Evolutionary conservation across 2,329 filamentous ascomycete species (phyloP).

Genomic region (Fusarium papillatum): DNA sequence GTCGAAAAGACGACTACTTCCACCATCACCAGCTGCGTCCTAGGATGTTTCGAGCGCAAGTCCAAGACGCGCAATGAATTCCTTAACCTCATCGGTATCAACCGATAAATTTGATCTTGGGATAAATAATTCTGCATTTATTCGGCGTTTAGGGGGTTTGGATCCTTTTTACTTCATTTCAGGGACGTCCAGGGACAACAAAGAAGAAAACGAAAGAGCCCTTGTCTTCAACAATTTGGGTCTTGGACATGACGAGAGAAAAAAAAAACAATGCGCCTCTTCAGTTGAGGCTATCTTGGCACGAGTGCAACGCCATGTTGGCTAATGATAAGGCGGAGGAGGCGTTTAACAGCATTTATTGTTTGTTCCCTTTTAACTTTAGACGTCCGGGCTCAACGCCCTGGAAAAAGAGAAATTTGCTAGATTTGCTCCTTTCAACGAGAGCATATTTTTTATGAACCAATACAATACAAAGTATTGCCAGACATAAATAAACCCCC

Average conservation of each 20-base stretch:
- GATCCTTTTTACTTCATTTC: conserved; percentile 18
- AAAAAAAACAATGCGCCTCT: conserved; percentile 16
- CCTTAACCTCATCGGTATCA: conserved; percentile 80
- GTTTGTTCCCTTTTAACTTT: conserved; percentile 32
- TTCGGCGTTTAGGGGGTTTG: conserved; percentile 25
- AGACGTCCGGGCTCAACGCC: conserved; percentile 49
- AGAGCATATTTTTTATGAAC: background rate
- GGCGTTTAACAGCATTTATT: conserved; percentile 32
- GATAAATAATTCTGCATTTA: conserved; percentile 26
- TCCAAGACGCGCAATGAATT: conserved; percentile 98
- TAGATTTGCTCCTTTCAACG: conserved; percentile 9
- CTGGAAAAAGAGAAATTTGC: conserved; percentile 33
- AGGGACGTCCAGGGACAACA: conserved; percentile 28
- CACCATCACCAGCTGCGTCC: conserved; percentile 96
- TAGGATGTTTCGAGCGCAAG: conserved; percentile 94
- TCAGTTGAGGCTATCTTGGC: conserved; percentile 9
- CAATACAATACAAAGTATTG: background rate
- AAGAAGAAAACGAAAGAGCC: conserved; percentile 28
- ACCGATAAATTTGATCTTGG: conserved; percentile 47
- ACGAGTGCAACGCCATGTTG: background rate
- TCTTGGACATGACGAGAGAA: conserved; percentile 22
- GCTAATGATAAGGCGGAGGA: conserved; percentile 14
- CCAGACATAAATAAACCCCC: background rate
- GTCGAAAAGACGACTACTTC: conserved; percentile 90
- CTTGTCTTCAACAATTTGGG: conserved; percentile 49